phyloP scores from a whole-genome alignment of 805 yeast genomes.

The Wickerhamiella sergipiensis region DNA sequence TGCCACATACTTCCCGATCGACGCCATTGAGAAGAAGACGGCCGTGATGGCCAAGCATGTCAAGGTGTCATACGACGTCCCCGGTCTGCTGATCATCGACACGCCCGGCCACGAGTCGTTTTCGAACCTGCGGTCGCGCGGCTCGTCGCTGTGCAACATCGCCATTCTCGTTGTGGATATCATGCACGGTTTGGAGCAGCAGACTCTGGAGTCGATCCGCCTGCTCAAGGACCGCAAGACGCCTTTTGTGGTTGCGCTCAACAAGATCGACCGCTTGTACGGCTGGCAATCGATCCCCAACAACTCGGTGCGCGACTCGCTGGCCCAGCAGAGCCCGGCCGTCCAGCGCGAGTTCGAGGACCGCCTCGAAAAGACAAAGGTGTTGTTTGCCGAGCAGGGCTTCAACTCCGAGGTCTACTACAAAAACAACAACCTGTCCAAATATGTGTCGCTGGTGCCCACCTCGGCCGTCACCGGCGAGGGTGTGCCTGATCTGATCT shows the following conservation, averaged over 20 bases:
- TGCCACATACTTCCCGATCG: conserved; percentile 98
- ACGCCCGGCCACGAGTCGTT: conserved; percentile 99
- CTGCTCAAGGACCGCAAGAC: conserved; percentile 93
- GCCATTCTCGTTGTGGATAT: conserved; percentile 97
- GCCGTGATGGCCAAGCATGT: conserved; percentile 80
- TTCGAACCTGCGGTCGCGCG: conserved; percentile 94
- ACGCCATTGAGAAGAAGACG: conserved; percentile 81
- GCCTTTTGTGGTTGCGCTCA: conserved; percentile 92
- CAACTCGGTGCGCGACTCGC: conserved; percentile 91
- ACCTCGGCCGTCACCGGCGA: conserved; percentile 99
- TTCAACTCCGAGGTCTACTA: conserved; percentile 92
- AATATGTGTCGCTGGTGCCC: conserved; percentile 91
- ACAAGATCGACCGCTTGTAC: conserved; percentile 93
- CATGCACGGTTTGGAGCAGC: conserved; percentile 98
- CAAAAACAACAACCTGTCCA: conserved; percentile 87
- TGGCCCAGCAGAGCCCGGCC: conserved; percentile 63
- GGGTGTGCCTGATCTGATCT: conserved; percentile 97
- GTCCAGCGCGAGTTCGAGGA: conserved; percentile 89
- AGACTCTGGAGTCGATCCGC: conserved; percentile 86
- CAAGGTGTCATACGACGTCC: conserved; percentile 74
- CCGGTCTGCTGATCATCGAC: conserved; percentile 92
- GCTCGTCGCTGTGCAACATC: conserved; percentile 97
- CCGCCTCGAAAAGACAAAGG: conserved; percentile 69
- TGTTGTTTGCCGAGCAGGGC: conserved; percentile 94
- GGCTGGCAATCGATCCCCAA: conserved; percentile 88